Percentiles rank a stretch among this genome's conserved stretches.
Conservation (phyloP, 305 asterid genomes). For the Ilex paraguariensis region DNA sequence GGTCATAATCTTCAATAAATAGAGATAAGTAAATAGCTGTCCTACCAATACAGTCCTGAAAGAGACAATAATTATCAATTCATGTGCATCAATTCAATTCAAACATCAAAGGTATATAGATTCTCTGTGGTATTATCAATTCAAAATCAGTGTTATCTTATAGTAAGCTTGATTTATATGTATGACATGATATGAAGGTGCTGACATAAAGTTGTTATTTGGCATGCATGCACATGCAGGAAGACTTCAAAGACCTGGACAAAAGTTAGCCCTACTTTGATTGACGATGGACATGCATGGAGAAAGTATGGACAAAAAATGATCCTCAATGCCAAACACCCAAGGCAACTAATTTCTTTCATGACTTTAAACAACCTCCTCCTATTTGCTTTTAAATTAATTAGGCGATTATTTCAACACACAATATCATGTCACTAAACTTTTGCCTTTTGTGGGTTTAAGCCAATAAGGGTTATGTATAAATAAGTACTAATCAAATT, state of each 20-base stretch:
- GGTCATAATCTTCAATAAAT: too few species aligned
- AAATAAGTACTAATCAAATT: too few species aligned
- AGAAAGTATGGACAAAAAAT: too few species aligned
- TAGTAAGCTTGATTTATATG: too few species aligned
- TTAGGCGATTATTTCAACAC: background rate
- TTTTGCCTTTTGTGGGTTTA: too few species aligned
- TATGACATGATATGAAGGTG: background rate
- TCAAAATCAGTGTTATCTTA: background rate
- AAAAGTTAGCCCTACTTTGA: constrained; percentile 23
- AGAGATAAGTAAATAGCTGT: too few species aligned
- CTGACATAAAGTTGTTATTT: background rate
- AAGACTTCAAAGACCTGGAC: constrained; percentile 33
- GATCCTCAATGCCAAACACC: constrained; percentile 11
- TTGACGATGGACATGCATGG: constrained; percentile 34
- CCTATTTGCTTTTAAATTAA: background rate
- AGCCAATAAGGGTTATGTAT: too few species aligned
- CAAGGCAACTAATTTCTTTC: constrained; percentile 34
- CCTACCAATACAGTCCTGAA: too few species aligned
- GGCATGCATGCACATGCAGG: constrained; percentile 26
- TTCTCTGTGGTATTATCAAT: background rate
- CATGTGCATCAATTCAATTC: too few species aligned
- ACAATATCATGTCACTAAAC: background rate
- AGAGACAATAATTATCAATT: too few species aligned
- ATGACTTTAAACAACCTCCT: too few species aligned
- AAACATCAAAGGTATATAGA: background rate